These are phyloP conservation scores for Erigeron canadensis DNA, from an alignment of 129 eudicot genomes.

Conservation along the genomic window DNA sequence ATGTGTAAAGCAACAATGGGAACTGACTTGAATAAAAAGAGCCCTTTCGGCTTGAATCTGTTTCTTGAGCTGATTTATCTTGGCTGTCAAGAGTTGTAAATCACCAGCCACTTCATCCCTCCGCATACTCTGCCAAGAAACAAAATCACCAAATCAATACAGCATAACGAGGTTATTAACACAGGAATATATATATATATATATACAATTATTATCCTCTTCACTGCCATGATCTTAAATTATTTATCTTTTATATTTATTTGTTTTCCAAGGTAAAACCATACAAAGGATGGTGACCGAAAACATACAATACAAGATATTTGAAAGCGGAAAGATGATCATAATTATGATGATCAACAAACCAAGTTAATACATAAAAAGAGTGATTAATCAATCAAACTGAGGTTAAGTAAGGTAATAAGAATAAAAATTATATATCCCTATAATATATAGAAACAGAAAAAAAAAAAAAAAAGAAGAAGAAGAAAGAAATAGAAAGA, in stretches of 20 bases:
- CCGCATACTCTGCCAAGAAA: constrained; percentile 16
- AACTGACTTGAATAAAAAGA: constrained; percentile 50
- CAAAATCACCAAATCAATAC: not conserved
- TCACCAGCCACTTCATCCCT: constrained; percentile 52
- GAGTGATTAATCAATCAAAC: not conserved
- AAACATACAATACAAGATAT: not conserved
- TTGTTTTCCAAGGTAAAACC: not conserved
- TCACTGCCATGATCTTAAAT: no score
- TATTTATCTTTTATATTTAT: no score
- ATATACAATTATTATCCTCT: no score
- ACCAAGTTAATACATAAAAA: not conserved
- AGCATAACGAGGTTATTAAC: not conserved
- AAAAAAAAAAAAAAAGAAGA: not conserved
- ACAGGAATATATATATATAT: not conserved
- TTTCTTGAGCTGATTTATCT: constrained; percentile 59
- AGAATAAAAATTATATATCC: not conserved
- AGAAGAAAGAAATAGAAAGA: not conserved
- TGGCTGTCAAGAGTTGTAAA: constrained; percentile 36
- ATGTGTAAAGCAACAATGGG: constrained; percentile 2
- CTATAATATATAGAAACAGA: not conserved
- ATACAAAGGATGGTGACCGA: not conserved
- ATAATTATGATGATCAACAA: not conserved
- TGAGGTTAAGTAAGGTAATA: no score
- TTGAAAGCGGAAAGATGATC: not conserved
- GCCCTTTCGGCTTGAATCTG: constrained; percentile 75